These are phyloP conservation scores for Piper betle DNA, from an alignment of 164 flowering plant species.

Conservation along the genomic window DNA sequence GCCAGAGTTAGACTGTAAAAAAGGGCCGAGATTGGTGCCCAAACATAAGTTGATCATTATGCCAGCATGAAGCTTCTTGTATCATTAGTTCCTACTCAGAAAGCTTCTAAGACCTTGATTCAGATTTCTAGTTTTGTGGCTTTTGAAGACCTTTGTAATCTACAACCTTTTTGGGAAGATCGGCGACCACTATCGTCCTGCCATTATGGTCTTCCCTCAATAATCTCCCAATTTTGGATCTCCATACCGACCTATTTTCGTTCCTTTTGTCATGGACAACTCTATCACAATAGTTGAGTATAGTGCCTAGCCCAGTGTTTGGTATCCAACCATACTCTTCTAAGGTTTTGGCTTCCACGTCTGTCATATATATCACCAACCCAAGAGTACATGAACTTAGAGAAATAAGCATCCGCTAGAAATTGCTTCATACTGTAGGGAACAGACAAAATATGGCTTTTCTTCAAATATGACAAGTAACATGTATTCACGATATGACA, in stretches of 20 bases:
- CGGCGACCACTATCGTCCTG: conserved; percentile 33
- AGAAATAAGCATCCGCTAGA: too few species aligned
- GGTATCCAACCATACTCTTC: conserved; percentile 78
- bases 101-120: neutral
- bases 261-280: conserved; percentile 66
- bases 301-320: conserved; percentile 63
- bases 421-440: too few species aligned
- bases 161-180: conserved; percentile 20
- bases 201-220: conserved; percentile 62
- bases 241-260: conserved; percentile 67
- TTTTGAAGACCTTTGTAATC: conserved; percentile 11
- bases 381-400: conserved; percentile 13
- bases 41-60: too few species aligned
- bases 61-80: neutral
- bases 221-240: conserved; percentile 60
- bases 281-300: conserved; percentile 85
- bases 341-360: conserved; percentile 72
- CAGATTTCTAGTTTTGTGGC: conserved; percentile 24
- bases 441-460: too few species aligned
- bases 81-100: too few species aligned
- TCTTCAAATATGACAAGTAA: too few species aligned
- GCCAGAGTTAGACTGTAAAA: too few species aligned
- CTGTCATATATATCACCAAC: conserved; percentile 77
- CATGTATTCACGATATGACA: too few species aligned
- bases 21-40: too few species aligned